phyloP scores from a whole-genome alignment of 306 rosid genomes.

The Vicia faba region DNA sequence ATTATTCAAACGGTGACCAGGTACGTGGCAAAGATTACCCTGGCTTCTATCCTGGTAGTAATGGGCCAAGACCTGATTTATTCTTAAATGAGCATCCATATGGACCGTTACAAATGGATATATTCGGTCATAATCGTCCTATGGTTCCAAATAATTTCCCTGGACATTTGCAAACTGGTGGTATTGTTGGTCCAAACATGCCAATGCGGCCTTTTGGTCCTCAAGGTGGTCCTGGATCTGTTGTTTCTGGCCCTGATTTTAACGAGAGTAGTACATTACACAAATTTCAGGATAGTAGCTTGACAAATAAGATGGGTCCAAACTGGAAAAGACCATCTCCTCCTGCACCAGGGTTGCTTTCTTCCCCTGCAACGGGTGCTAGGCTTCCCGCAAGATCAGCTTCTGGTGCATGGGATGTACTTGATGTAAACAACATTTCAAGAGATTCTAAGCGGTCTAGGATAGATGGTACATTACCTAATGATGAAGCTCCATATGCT shows the following conservation, averaged over 20 bases:
- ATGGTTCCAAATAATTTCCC: slow-evolving; percentile 64
- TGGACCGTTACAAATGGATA: slow-evolving; percentile 66
- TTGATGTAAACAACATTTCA: slow-evolving; percentile 72
- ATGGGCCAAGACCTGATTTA: slow-evolving; percentile 73
- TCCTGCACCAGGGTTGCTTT: slow-evolving; percentile 68
- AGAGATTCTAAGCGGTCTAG: slow-evolving; percentile 82
- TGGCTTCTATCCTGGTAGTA: slow-evolving; percentile 56
- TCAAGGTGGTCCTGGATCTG: slow-evolving; percentile 69
- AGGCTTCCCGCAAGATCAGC: slow-evolving; percentile 65
- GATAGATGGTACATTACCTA: slow-evolving; percentile 60
- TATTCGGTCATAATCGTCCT: slow-evolving; percentile 67
- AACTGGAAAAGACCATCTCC: slow-evolving; percentile 88
- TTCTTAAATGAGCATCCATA: slow-evolving; percentile 61
- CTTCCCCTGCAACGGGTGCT: slow-evolving; percentile 66
- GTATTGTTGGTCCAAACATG: slow-evolving; percentile 60
- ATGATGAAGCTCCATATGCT: slow-evolving; percentile 49
- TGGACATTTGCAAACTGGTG: slow-evolving; percentile 58
- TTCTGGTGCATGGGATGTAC: slow-evolving; percentile 76
- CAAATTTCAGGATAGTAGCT: slow-evolving; percentile 70
- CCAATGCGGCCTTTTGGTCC: slow-evolving; percentile 79
- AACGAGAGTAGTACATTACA: slow-evolving; percentile 56
- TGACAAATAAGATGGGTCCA: slow-evolving; percentile 66
- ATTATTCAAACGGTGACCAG: slow-evolving; percentile 81
- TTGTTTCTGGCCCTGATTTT: slow-evolving; percentile 61
- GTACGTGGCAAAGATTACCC: slow-evolving; percentile 74